A percentile compares a stretch with the other conserved stretches of the same genome.
Conservation (phyloP, 2,329 filamentous ascomycete genomes). For the Penicillium oxalicum region DNA sequence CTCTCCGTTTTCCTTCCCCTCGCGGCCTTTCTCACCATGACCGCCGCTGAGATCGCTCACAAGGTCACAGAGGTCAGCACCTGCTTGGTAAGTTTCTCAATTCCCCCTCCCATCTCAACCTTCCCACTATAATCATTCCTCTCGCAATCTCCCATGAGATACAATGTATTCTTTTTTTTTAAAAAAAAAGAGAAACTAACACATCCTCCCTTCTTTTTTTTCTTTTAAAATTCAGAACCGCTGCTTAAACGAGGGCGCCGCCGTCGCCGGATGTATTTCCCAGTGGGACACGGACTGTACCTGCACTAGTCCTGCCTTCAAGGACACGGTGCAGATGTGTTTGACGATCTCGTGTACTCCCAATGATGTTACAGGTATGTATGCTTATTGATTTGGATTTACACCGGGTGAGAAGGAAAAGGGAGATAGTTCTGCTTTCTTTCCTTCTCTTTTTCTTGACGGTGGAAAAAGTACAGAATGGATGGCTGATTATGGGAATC, state of each 20-base stretch:
- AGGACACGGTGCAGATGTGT: slow-evolving; percentile 11
- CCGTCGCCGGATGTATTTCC: slow-evolving; percentile 14
- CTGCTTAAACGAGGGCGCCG: slow-evolving; percentile 13
- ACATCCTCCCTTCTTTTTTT: neutral
- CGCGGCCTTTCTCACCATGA: slow-evolving; percentile 14
- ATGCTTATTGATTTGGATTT: neutral
- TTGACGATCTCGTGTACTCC: slow-evolving; percentile 10
- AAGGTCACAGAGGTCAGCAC: slow-evolving; percentile 6
- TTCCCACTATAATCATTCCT: no score
- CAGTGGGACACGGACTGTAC: slow-evolving; percentile 13
- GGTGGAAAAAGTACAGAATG: no score
- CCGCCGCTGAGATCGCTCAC: slow-evolving; percentile 7
- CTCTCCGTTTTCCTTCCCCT: slow-evolving; percentile 16
- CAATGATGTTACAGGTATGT: slow-evolving; percentile 12
- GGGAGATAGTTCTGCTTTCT: neutral
- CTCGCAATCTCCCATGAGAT: no score
- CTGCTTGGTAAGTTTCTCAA: slow-evolving; percentile 7
- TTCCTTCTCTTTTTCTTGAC: no score
- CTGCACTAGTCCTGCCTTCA: slow-evolving; percentile 15
- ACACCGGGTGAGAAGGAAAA: no score
- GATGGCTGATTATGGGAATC: no score
- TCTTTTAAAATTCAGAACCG: slow-evolving; percentile 1
- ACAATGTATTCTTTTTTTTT: neutral
- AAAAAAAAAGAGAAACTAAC: no score
- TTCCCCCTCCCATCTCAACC: no score